Percentiles rank a stretch among this genome's conserved stretches.
Conservation (phyloP, 139 green algal species). For the Micractinium conductrix region DNA sequence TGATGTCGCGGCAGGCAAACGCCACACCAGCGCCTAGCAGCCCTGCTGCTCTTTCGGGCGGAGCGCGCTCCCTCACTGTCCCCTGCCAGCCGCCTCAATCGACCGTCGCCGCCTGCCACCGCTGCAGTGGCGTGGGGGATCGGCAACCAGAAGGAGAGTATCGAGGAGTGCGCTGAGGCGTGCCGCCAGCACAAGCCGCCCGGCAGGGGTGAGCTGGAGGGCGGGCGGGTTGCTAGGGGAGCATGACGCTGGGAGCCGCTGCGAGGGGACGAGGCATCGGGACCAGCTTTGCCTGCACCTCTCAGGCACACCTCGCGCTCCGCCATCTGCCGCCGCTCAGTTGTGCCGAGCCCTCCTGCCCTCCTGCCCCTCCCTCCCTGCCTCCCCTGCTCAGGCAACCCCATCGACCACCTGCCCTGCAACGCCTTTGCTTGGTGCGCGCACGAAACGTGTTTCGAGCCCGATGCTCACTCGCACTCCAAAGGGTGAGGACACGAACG, state of each 20-base stretch:
- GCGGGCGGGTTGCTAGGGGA: too few species aligned
- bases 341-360: background rate
- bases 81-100: too few species aligned
- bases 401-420: slow-evolving; percentile 70
- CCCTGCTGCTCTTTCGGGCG: background rate
- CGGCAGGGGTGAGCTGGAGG: background rate
- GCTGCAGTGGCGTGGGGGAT: slow-evolving; percentile 77
- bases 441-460: slow-evolving; percentile 81
- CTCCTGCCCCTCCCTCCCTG: background rate
- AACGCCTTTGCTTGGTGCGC: slow-evolving; percentile 87
- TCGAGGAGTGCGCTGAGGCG: slow-evolving; percentile 69
- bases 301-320: too few species aligned
- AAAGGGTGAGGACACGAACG: too few species aligned
- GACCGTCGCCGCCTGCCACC: background rate
- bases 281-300: too few species aligned
- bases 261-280: too few species aligned
- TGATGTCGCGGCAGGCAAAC: background rate
- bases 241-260: too few species aligned
- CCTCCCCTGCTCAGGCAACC: background rate
- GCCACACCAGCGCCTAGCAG: background rate
- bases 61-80: too few species aligned
- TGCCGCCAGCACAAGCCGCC: slow-evolving; percentile 69
- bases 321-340: too few species aligned
- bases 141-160: slow-evolving; percentile 65
- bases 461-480: slow-evolving; percentile 83